Base-by-base conservation (phyloP, 441 rosid genomes). In the Populus tomentosa region DNA sequence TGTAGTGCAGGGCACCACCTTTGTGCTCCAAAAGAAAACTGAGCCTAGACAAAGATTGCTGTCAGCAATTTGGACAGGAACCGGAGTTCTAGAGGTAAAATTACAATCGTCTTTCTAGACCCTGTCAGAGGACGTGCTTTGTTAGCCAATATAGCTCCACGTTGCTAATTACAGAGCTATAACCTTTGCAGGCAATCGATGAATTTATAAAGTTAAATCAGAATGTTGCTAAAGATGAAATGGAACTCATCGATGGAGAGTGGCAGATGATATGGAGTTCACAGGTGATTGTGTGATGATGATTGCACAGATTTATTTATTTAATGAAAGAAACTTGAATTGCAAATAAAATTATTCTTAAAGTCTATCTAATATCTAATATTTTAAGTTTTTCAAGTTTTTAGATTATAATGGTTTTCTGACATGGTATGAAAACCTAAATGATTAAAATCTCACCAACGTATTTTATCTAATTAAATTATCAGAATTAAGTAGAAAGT, bases 191-290 rank as follows among this genome's bases (percentile, higher is more conserved):
- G 99, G 93, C 91, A 70, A 92, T 95, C 36, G 85, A 90, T 79
- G 89, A 88, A 80, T 90, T 93, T 79, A 61, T 92, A 79, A 77
- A 87, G 26, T 69, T 33, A 10, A 86, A 87, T 72, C 70, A 82
- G 74, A 79, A 79, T 23, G 46, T 69, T 2, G 46, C 7, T 42
- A 73, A 86, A 62, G 86, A 86, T 56, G 95, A 88, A 69, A 80
- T 77, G 23, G 87, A 90, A 62, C 92, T 95, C 23, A 28, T 82
- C 4, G 97, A 93, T 16, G 99, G 99, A 79, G 94, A 87, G 76
- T 95, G 99, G 99, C 92, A 91, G 77, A 93, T 95, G 99, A 83
- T 92, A 72, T 95, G 99, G 98, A 95, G 98, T 86, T 95, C 99
- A 63, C 98, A 93, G 93, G 99, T 92, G 42, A 73, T 18, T 75